A percentile compares a stretch with the other conserved stretches of the same genome.
These are phyloP conservation scores for Brassica napus DNA, from an alignment of 345 rosid species.

Conservation along the genomic window DNA sequence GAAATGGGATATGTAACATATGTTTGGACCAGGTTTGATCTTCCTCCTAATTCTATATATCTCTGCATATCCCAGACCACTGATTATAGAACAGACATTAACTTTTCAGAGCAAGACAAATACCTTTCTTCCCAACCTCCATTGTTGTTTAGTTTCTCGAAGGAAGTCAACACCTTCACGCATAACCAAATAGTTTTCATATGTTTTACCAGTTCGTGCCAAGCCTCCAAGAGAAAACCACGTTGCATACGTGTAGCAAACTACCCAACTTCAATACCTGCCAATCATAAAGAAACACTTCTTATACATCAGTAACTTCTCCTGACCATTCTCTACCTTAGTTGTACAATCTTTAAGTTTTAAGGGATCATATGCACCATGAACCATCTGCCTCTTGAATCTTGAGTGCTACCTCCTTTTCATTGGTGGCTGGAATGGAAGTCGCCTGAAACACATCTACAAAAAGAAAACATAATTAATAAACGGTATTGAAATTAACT, in stretches of 20 bases:
- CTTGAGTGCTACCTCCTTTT: slow-evolving; percentile 10
- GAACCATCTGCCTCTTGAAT: slow-evolving; percentile 37
- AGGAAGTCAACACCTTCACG: slow-evolving; percentile 38
- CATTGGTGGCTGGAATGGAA: slow-evolving; percentile 10
- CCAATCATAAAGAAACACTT: background rate
- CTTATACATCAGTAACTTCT: background rate
- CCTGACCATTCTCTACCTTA: background rate
- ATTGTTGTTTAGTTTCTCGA: slow-evolving; percentile 24
- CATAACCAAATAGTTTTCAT: slow-evolving; percentile 26
- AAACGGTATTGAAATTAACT: background rate
- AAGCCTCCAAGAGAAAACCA: slow-evolving; percentile 40
- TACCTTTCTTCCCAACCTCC: slow-evolving; percentile 53
- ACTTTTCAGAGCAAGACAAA: slow-evolving; percentile 39
- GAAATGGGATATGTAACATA: background rate
- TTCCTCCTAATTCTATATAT: slow-evolving; percentile 33
- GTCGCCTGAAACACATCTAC: background rate
- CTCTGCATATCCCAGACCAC: slow-evolving; percentile 19
- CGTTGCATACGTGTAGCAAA: slow-evolving; percentile 39
- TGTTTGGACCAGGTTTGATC: slow-evolving; percentile 39
- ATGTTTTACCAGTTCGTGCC: slow-evolving; percentile 35
- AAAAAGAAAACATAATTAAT: background rate
- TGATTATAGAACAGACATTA: slow-evolving; percentile 4
- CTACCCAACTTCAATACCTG: slow-evolving; percentile 46
- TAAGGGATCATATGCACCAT: slow-evolving; percentile 28
- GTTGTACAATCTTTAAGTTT: background rate